Percentiles rank a stretch among this genome's conserved stretches.
Conservation (phyloP, 1,284 basidiomycete genomes). For the Ustilago lituana region DNA sequence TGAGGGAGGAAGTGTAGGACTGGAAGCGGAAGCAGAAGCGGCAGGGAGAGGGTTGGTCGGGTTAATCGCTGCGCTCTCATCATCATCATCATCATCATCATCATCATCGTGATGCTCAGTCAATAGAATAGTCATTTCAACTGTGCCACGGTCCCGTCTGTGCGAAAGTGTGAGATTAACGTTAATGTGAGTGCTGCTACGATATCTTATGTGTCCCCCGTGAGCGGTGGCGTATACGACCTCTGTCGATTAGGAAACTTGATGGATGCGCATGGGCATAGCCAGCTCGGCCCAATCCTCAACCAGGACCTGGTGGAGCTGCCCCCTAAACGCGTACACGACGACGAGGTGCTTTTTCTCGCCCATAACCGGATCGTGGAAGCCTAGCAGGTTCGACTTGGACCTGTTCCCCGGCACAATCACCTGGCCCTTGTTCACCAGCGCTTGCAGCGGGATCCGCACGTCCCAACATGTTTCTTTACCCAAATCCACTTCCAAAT, state of each 20-base stretch:
- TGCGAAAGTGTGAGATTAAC: too few species aligned
- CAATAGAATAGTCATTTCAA: too few species aligned
- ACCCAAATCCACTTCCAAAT: background rate
- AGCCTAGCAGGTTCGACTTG: slow-evolving; percentile 77
- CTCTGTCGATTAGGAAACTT: slow-evolving; percentile 7
- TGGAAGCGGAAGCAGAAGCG: too few species aligned
- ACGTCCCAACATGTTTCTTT: slow-evolving; percentile 75
- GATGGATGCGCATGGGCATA: slow-evolving; percentile 73
- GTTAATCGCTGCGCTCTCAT: too few species aligned
- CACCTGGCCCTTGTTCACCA: slow-evolving; percentile 81
- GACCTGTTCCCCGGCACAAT: slow-evolving; percentile 78
- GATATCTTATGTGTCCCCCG: too few species aligned
- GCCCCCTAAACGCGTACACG: slow-evolving; percentile 79
- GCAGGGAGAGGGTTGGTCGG: too few species aligned
- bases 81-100: too few species aligned
- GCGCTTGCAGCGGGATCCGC: slow-evolving; percentile 80
- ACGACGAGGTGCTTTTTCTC: slow-evolving; percentile 76
- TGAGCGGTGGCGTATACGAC: too few species aligned
- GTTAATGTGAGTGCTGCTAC: too few species aligned
- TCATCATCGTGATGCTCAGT: too few species aligned
- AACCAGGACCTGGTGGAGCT: slow-evolving; percentile 79
- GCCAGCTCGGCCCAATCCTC: slow-evolving; percentile 78
- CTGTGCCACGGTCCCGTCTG: too few species aligned
- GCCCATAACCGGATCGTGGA: slow-evolving; percentile 79
- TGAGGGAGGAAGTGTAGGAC: too few species aligned